Evolutionary conservation across 768 basidiomycete genomes (phyloP), one percentile per base, ranked within the genome.

Genomic region (Tricholomella constricta): DNA sequence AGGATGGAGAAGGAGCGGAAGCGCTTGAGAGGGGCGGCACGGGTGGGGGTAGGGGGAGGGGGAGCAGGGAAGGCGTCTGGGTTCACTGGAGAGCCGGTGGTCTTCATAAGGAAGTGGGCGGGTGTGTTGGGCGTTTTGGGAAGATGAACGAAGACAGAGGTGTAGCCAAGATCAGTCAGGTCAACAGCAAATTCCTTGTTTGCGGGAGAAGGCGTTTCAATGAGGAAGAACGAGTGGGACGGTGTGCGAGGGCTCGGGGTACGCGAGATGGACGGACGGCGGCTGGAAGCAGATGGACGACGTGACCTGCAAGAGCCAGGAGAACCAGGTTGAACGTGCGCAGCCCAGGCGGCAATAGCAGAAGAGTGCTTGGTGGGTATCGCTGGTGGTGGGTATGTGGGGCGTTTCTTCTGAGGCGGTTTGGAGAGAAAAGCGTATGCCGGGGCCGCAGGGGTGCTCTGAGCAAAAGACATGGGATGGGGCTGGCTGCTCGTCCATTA

Each of bases 311-410:
- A 72, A 31, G 75, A 69, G n/a, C 61, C 74, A 3, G 88, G 87
- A 14, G 87, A 84, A 6, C 87, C 88, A 4, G 88, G 88, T 51
- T 85, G 82, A 49, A 90, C 85, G 56, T 71, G 75, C 17, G 81
- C 70, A 4, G 81, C 85, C 88, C 88, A 91, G 34, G 80, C 58
- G 14, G 78, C 62, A 41, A 89, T 86, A 34, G 74, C 62, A 2
- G 70, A 75, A 19, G 81, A 77, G 57, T 74, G 64, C 25, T 55
- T 52, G 19, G 54, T 34, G 11, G 69, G 56, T 3, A 65, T 54
- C 9, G 61, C 22, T 25, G 72, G 71, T 11, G 68, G 71, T 14
- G 72, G 70, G 26, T 54, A 63, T 11, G 59, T 42, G 19, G 72
- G 65, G 6, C 67, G 68, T 58, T 65, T 69, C 60, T 76, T 77